phyloP scores from a whole-genome alignment of 192 early-diverging fungal species.

The Borealophlyctis nickersoniae region DNA sequence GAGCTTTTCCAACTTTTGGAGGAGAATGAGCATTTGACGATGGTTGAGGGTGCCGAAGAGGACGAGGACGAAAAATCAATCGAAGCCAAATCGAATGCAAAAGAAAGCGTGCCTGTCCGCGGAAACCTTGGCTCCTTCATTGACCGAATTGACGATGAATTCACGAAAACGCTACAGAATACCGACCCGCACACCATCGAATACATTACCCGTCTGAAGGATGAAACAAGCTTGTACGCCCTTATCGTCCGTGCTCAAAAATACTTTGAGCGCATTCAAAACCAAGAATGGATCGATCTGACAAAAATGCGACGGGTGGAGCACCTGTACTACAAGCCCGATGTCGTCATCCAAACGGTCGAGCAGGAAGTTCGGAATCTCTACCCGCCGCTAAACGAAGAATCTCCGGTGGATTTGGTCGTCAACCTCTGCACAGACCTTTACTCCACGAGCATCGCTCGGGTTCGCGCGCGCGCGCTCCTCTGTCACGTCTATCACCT shows the following conservation, averaged over 20 bases:
- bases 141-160: conserved; percentile 97
- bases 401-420: conserved; percentile 61
- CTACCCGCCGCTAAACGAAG: conserved; percentile 38
- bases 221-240: conserved; percentile 83
- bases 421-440: conserved; percentile 82
- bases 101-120: conserved; percentile 59
- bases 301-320: conserved; percentile 85
- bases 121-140: conserved; percentile 85
- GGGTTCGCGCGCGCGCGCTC: conserved; percentile 89
- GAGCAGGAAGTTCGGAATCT: conserved; percentile 57
- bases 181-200: conserved; percentile 97
- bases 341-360: conserved; percentile 75
- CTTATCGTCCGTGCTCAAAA: conserved; percentile 82
- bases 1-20: conserved; percentile 76
- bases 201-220: conserved; percentile 90
- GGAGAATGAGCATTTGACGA: conserved; percentile 61
- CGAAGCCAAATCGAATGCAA: conserved; percentile 55
- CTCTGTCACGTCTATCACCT: conserved; percentile 97
- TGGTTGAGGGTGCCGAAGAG: conserved; percentile 70
- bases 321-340: conserved; percentile 97
- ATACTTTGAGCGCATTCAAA: conserved; percentile 74
- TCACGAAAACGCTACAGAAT: conserved; percentile 88
- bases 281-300: conserved; percentile 60
- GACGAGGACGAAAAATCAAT: conserved; percentile 44
- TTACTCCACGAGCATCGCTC: conserved; percentile 80